Evolutionary conservation across 257 asterid genomes (phyloP), one percentile per base, ranked within the genome.

Genomic region (Nicotiana benthamiana): DNA sequence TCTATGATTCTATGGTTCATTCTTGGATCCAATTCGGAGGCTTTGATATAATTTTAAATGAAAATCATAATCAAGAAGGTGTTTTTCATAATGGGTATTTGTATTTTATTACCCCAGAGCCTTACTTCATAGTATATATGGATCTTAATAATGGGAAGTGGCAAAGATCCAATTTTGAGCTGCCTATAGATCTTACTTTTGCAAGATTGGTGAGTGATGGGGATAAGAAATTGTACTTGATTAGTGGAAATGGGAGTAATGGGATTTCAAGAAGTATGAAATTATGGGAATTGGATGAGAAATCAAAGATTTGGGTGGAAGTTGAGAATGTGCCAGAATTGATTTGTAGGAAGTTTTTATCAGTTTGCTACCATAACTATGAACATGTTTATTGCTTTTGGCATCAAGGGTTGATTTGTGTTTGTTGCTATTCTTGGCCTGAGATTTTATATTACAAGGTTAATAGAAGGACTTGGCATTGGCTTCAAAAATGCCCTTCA

Each of bases 341-440:
- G 93, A 90, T 93, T 81, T 83, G 88, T 68, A 86, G 88, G 80
- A 93, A 93, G 81, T 88, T 93, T 64, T 60, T 88, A 4, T 89
- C 90, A 0, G 90, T 93, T 59, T 90, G 97, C 80, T 93, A 93
- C 66, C 96, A 93, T 9, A 92, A 93, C 81, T 93, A 93, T 65
- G 94, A 92, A 75, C 97, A 93, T 64, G 91, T 93, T 13, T 89
- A 90, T 66, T 92, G 97, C 6, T 93, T 93, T 82, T 93, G 95
- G 95, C 97, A 93, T 74, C 83, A 92, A 78, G 97, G 95, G 1
- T 79, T 88, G 90, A 83, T 93, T 12, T 92, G 97, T 56, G 80
- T 93, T 18, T 89, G 97, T 67, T 93, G 97, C 75, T 93, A 90
- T 36, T 91, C 89, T 6, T 93, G 97, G 97, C 97, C 97, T 20